Evolutionary conservation across 129 eudicot species (phyloP).

Genomic region (Rutidosis leptorrhynchoides): DNA sequence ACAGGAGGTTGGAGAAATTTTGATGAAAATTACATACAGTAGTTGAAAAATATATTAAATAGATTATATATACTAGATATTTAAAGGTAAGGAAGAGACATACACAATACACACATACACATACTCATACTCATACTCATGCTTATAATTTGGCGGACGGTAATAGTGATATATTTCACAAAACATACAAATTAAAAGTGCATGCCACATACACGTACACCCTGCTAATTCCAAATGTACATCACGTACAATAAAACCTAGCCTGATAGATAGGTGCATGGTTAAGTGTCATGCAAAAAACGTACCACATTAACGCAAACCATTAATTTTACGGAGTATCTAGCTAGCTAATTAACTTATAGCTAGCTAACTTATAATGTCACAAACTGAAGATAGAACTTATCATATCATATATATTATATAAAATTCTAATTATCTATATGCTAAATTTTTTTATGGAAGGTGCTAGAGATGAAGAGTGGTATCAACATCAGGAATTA

Average conservation of each 20-base stretch:
- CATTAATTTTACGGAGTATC: not conserved
- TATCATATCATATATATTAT: not conserved
- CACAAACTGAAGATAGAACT: not conserved
- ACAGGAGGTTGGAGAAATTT: no score
- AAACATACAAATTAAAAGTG: not conserved
- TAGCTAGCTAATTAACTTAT: not conserved
- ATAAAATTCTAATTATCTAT: conserved; percentile 1
- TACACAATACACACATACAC: no score
- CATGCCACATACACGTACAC: conserved; percentile 4
- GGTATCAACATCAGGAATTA: conserved; percentile 59
- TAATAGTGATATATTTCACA: not conserved
- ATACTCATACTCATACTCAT: no score
- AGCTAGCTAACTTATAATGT: not conserved
- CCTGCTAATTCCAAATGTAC: not conserved
- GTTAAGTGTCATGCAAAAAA: conserved; percentile 22
- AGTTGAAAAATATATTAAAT: no score
- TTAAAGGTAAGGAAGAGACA: not conserved
- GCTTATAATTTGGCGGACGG: not conserved
- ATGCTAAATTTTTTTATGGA: conserved; percentile 4
- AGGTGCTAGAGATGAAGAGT: conserved; percentile 65
- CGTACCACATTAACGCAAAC: conserved; percentile 26
- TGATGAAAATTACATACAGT: no score
- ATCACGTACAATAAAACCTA: not conserved
- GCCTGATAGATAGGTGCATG: conserved; percentile 18
- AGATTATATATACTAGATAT: no score